A percentile compares a stretch with the other conserved stretches of the same genome.
These are phyloP conservation scores for Piper betle DNA, from an alignment of 164 flowering plant species.

Conservation along the genomic window DNA sequence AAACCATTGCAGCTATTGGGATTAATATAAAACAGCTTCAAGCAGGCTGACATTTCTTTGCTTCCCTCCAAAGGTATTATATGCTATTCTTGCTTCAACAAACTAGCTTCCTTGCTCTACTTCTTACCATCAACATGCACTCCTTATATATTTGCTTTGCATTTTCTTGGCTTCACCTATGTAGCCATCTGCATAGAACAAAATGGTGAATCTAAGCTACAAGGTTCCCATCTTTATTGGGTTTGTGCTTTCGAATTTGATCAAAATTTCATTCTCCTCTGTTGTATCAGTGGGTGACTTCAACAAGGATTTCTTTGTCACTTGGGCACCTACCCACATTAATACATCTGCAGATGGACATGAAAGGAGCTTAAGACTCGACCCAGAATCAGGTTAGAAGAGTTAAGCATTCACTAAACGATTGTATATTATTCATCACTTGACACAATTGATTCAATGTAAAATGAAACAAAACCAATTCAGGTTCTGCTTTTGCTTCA, in stretches of 20 bases:
- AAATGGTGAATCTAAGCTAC: conserved; percentile 9
- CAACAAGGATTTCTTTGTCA: conserved; percentile 66
- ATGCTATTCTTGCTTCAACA: conserved; percentile 42
- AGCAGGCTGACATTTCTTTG: conserved; percentile 20
- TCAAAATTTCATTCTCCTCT: too few species aligned
- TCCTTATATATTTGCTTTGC: conserved; percentile 15
- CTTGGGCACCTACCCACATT: conserved; percentile 73
- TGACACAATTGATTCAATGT: not conserved
- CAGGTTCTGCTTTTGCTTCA: conserved; percentile 77
- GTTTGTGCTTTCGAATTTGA: too few species aligned
- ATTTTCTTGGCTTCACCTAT: conserved; percentile 3
- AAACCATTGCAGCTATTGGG: not conserved
- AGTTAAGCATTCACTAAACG: not conserved
- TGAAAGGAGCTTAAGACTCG: conserved; percentile 55
- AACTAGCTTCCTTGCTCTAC: conserved; percentile 14
- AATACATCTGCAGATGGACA: conserved; percentile 73
- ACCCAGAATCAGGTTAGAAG: conserved; percentile 51
- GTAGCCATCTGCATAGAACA: not conserved
- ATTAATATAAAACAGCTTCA: not conserved
- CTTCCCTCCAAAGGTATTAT: conserved; percentile 45
- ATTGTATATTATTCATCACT: not conserved
- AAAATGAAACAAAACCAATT: not conserved
- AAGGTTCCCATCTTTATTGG: conserved; percentile 11
- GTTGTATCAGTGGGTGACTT: conserved; percentile 36
- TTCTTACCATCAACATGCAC: conserved; percentile 12